Evolutionary conservation across 192 early-diverging fungal genomes (phyloP).

Genomic region (Rhizophagus sp.): DNA sequence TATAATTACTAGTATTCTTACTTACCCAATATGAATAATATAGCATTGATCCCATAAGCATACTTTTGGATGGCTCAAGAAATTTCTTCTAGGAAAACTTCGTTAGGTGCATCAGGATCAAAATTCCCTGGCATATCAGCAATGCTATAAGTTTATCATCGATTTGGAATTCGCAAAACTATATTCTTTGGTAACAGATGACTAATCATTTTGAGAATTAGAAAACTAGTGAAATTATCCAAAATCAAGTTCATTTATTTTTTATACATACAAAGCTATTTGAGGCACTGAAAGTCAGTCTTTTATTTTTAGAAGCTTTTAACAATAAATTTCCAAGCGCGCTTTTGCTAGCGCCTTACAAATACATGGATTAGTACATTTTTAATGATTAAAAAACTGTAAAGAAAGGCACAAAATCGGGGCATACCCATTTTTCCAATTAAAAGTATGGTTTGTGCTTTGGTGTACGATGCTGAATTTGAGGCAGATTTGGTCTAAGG

Average conservation of each 20-base stretch:
- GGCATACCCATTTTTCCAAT: constrained; percentile 1
- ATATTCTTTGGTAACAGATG: no score
- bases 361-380: background rate
- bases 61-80: background rate
- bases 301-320: no score
- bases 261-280: no score
- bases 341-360: background rate
- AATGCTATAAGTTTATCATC: background rate
- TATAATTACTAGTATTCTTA: no score
- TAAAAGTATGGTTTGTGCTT: background rate
- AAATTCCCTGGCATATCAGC: background rate
- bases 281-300: no score
- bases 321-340: background rate
- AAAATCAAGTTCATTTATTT: no score
- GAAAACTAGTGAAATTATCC: no score
- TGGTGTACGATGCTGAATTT: no score
- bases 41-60: background rate
- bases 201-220: no score
- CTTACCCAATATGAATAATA: constrained; percentile 2
- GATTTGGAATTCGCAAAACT: no score
- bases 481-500: no score
- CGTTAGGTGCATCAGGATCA: background rate
- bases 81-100: background rate
- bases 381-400: background rate
- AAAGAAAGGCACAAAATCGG: background rate